Conservation (phyloP, 768 basidiomycete genomes). For the Tephrocybe sp. region DNA sequence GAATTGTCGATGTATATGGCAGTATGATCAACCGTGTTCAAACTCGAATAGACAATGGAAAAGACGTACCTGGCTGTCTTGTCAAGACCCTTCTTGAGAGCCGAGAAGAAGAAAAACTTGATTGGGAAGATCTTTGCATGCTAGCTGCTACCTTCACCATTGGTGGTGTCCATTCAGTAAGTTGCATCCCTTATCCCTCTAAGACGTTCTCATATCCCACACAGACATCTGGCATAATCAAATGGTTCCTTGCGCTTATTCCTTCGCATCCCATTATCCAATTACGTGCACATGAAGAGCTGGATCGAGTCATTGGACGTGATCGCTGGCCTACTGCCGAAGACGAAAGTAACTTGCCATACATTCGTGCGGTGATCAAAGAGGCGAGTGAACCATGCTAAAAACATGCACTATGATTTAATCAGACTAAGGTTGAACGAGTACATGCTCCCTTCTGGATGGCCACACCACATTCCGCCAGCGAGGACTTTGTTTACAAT, state of each 20-base stretch:
- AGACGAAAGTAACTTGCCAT: constrained; percentile 31
- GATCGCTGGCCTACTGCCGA: constrained; percentile 25
- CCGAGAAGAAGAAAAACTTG: constrained; percentile 32
- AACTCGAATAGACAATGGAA: constrained; percentile 32
- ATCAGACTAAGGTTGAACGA: constrained; percentile 25
- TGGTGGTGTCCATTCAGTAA: constrained; percentile 40
- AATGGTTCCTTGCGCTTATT: constrained; percentile 35
- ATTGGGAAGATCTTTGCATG: constrained; percentile 36
- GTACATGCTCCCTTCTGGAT: constrained; percentile 33
- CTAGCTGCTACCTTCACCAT: constrained; percentile 39
- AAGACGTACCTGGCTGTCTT: constrained; percentile 40
- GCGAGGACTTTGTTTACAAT: constrained; percentile 38
- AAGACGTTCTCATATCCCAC: neutral
- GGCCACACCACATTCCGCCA: constrained; percentile 35
- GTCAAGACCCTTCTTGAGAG: constrained; percentile 35
- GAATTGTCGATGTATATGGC: constrained; percentile 34
- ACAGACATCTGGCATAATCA: constrained; percentile 34
- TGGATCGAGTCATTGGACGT: constrained; percentile 29
- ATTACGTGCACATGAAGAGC: constrained; percentile 27
- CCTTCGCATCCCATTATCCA: constrained; percentile 27
- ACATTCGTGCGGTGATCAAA: constrained; percentile 31
- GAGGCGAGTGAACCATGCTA: constrained; percentile 3
- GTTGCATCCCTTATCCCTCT: constrained; percentile 3
- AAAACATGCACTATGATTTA: neutral
- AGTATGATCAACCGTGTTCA: constrained; percentile 36